A percentile compares a stretch with the other conserved stretches of the same genome.
These are phyloP conservation scores for Hymenoscyphus fructigenus DNA, from an alignment of 2,329 filamentous ascomycete species.

Conservation along the genomic window DNA sequence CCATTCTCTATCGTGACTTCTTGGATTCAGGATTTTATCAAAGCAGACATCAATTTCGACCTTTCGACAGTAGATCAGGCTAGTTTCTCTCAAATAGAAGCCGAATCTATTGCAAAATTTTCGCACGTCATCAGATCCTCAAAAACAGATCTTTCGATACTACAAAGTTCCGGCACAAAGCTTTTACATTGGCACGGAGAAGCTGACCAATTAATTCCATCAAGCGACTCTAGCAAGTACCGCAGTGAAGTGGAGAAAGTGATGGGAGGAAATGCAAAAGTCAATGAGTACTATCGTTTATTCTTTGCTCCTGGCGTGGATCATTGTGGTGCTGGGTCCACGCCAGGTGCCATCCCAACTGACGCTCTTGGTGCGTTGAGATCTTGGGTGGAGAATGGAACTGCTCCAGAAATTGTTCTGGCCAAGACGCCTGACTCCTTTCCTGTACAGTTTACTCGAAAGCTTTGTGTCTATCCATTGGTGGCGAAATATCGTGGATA, in stretches of 20 bases:
- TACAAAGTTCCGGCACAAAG: not conserved
- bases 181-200: constrained; percentile 7
- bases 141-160: constrained; percentile 15
- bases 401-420: constrained; percentile 21
- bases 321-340: not conserved
- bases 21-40: constrained; percentile 6
- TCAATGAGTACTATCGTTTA: constrained; percentile 3
- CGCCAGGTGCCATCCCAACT: not conserved
- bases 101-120: not conserved
- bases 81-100: not conserved
- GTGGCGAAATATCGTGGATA: not conserved
- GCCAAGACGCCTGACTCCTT: not conserved
- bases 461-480: not conserved
- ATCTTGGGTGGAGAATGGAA: constrained; percentile 37
- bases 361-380: not conserved
- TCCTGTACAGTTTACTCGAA: not conserved
- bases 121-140: constrained; percentile 12
- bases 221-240: not conserved
- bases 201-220: not conserved
- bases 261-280: not conserved
- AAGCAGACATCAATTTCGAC: not conserved
- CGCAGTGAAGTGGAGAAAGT: not conserved
- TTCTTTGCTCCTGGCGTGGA: not conserved
- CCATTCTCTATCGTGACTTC: not conserved
- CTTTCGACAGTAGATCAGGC: not conserved